Base-by-base conservation (phyloP, 768 basidiomycete species). In the Tricholoma sp. region DNA sequence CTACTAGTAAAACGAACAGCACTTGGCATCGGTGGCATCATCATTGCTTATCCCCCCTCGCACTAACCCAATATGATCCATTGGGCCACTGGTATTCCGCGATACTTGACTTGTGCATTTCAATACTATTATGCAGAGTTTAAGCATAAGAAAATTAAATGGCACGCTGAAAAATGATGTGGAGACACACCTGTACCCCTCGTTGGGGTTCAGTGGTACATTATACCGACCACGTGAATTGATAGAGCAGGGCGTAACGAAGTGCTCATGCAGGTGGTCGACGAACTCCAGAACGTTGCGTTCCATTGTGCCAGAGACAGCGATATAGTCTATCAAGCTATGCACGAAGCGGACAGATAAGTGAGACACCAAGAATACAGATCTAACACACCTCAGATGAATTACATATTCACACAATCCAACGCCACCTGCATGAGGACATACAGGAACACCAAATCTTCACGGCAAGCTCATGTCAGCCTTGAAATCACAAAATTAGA, bases 371-470 rank as follows among this genome's bases (percentile, higher is more conserved):
- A 34, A 52, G 34, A 49, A n/a, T 13, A 20, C 10, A 10, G 24
- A 36, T 45, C 31, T 31, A 32, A 58, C 72, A 29, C 61, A 81
- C 87, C 86, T 87, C 50, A 90, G 71, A 64, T 91, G 89, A 61
- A 94, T 91, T 49, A 91, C 91, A 71, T 94, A 90, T 76, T 96
- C 92, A 67, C 94, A 95, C 32, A 96, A 76, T 6, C 93, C 93
- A 39, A 97, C 91, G 59, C 95, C 95, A 37, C 95, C 95, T 0
- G 95, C 94, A 68, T 98, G 95, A 9, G 95, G 95, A 66, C 91
- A 94, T 12, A 94, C 91, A 3, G 88, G 85, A 32, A 93, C 78
- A 48, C 89, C 89, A 65, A 90, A 93, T 63, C 86, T 89, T 54
- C 42, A 28, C 4, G n/a, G n/a, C n/a, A 47, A 36, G 2, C 8